Conservation (phyloP, 768 basidiomycete genomes). For the Boletus vermiculosoides region DNA sequence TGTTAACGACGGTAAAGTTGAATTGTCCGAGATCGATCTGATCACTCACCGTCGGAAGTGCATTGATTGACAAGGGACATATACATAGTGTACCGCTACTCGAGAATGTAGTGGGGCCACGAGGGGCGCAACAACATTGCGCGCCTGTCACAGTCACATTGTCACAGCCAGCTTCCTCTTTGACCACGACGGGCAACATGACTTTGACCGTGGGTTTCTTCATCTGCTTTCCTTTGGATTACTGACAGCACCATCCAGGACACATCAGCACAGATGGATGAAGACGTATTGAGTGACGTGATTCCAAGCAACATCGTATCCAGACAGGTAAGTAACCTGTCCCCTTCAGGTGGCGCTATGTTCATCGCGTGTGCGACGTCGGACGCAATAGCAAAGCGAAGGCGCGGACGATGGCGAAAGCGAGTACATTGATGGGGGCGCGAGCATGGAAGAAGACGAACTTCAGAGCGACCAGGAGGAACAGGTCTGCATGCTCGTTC, state of each 20-base stretch:
- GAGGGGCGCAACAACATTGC: too few relatives aligned
- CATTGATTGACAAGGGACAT: too few relatives aligned
- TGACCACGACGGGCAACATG: slow-evolving; percentile 25
- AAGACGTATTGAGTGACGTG: slow-evolving; percentile 88
- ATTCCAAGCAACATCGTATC: slow-evolving; percentile 91
- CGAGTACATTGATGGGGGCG: slow-evolving; percentile 59
- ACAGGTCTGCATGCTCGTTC: slow-evolving; percentile 21
- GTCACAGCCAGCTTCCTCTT: slow-evolving; percentile 20
- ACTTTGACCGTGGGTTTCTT: slow-evolving; percentile 21
- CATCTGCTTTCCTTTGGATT: background rate
- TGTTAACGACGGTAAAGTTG: too few relatives aligned
- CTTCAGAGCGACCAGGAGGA: slow-evolving; percentile 54
- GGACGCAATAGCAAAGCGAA: slow-evolving; percentile 55
- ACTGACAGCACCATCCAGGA: slow-evolving; percentile 17
- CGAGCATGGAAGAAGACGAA: slow-evolving; percentile 60
- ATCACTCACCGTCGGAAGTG: background rate
- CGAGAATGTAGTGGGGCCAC: too few relatives aligned
- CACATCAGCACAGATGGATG: slow-evolving; percentile 40
- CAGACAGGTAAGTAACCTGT: slow-evolving; percentile 57
- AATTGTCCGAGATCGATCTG: background rate
- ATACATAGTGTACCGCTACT: too few relatives aligned
- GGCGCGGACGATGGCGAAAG: slow-evolving; percentile 69
- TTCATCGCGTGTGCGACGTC: slow-evolving; percentile 7
- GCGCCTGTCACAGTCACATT: slow-evolving; percentile 23
- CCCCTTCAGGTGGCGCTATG: slow-evolving; percentile 1